Base-by-base conservation (phyloP, 306 rosid species). In the Dalbergia cochinchinensis region DNA sequence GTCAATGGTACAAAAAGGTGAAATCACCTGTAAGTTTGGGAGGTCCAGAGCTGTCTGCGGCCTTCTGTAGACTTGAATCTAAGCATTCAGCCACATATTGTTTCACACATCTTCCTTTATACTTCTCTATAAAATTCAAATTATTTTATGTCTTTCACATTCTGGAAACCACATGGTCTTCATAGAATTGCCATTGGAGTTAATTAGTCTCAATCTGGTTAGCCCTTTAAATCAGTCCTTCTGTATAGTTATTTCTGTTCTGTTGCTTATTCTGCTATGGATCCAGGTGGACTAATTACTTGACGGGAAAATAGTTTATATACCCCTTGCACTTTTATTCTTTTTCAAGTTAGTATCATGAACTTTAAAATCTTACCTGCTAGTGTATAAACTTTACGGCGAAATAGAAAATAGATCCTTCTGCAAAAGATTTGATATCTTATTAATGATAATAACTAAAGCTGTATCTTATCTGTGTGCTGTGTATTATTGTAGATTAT, bases 251-350 rank as follows among this genome's bases (percentile, higher is more conserved):
- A 65, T 75, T 74, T 75, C 33, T 57, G 13, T 26, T 65, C 34
- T 44, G 42, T 74, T 82, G 73, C 53, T 22, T 69, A 20, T 82
- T 51, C 16, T 71, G 39, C 19, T 37, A 50, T 62, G 51, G 53
- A 67, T 61, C 63, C 39, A 31, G 57, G 41, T 8, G 42, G 54
- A 44, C 8, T 26, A 80, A 47, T 33, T 54, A 59, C 10, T 42
- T 42, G 10, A 8, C 1, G 47, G 47, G 47, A 42, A 42, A 0
- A 42, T 7, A 42, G 11, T 42, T 5, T 42, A 8, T 0, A 7
- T 11, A 42, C 10, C 47, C 7, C 47, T 42, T 42, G 47, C 8
- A 42, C 47, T 42, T 42, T 42, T 42, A 7, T 8, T 8, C 41
- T 37, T 37, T 37, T 37, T 7, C 47, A 42, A 8, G 6, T 42